phyloP scores from a whole-genome alignment of 768 basidiomycete species.

The Dacryopinax primogenitus region DNA sequence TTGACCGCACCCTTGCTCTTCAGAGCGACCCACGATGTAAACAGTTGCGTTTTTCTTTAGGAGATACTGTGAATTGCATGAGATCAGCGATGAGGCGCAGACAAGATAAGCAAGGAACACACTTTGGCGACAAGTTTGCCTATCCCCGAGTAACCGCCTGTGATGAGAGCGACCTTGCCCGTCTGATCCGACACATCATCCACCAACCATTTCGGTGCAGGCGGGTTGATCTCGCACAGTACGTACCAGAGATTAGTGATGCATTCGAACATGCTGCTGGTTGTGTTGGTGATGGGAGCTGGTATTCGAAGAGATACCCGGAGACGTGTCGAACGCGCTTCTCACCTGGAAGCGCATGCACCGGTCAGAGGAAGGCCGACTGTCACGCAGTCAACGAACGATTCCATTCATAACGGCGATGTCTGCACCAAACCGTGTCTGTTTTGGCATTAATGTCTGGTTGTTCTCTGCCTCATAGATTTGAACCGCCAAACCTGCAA shows the following conservation, averaged over 20 bases:
- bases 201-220: neutral
- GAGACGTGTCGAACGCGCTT: too few relatives aligned
- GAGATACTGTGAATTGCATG: constrained; percentile 1
- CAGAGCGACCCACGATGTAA: constrained; percentile 12
- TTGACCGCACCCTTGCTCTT: constrained; percentile 1
- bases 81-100: neutral
- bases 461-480: too few relatives aligned
- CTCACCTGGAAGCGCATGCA: too few relatives aligned
- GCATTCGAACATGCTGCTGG: too few relatives aligned
- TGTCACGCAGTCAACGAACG: too few relatives aligned
- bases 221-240: neutral
- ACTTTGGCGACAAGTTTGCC: neutral
- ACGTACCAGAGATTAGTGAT: neutral
- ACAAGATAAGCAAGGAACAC: constrained; percentile 5
- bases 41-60: constrained; percentile 10
- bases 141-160: neutral
- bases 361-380: too few relatives aligned
- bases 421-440: too few relatives aligned
- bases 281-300: too few relatives aligned
- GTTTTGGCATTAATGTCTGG: too few relatives aligned
- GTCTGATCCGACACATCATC: neutral
- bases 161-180: constrained; percentile 6
- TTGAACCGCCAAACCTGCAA: too few relatives aligned
- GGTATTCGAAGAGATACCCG: too few relatives aligned
- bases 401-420: too few relatives aligned